Evolutionary conservation across 2,329 filamentous ascomycete genomes (phyloP), one percentile per base, ranked within the genome.

Genomic region (Stemphylium vesicarium): DNA sequence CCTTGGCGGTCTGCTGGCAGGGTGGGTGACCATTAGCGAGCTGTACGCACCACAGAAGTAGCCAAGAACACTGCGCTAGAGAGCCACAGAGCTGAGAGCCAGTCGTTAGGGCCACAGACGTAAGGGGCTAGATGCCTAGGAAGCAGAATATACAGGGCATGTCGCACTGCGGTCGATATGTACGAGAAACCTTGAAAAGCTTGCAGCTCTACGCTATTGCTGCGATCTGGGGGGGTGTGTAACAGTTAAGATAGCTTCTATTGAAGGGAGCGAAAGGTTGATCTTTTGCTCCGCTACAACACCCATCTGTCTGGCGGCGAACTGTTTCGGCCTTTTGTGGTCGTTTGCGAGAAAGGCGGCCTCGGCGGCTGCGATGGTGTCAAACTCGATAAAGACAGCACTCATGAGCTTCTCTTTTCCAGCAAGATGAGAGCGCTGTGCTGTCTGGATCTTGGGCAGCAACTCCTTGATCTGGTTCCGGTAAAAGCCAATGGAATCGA

Each of bases 301-400:
- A 49, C 77, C 78, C 29, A 80, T 71, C 24, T 77, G 75, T 8
- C 76, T 75, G 40, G 78, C 75, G 13, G 70, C 50, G 31, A 79
- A 63, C 48, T 71, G 37, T n/a, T 36, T 37, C 9, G 40, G 47
- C 18, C 36, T 41, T 10, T 31, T 20, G 24, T 45, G 29, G 13
- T 36, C 35, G 12, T 51, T 72, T 11, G 50, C 60, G 46, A 73
- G 72, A 29, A 70, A 92, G 18, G 94, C 94, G 47, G 86, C 84
- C 75, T 98, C 92, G 5, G 95, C 95, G 51, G 90, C 88, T 51
- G 87, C 84, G 74, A 97, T 92, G 4, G 83, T 86, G 54, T 85
- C 82, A 69, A 97, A 99, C 70, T 96, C 91, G 57, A 98, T 85
- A 69, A 99, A 98, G 4, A 95, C 90, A 13, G 90, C 88, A 0